These are phyloP conservation scores for Aegle marmelos DNA, from an alignment of 345 rosid species.

Conservation along the genomic window DNA sequence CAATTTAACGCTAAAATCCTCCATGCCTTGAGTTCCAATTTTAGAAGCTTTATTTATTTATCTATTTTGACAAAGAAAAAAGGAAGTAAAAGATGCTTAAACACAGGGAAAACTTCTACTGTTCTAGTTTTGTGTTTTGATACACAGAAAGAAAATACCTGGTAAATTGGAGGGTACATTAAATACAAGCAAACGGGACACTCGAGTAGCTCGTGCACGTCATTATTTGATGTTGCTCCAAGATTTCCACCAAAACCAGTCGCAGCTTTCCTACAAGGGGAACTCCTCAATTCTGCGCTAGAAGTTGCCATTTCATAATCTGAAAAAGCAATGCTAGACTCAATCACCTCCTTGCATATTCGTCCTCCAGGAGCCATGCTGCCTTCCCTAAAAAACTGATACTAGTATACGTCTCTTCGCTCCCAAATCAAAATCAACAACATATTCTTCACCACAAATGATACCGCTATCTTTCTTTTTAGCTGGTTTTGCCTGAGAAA, in stretches of 20 bases:
- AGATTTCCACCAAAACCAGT: constrained; percentile 41
- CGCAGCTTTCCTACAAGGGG: constrained; percentile 43
- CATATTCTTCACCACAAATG: neutral
- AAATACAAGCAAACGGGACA: constrained; percentile 73
- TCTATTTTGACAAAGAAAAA: neutral
- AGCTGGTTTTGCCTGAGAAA: constrained; percentile 5
- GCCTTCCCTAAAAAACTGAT: constrained; percentile 15
- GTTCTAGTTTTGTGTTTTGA: neutral
- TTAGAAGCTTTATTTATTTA: neutral
- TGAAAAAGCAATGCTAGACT: constrained; percentile 37
- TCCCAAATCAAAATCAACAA: neutral
- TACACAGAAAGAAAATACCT: constrained; percentile 40
- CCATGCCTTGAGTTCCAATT: neutral
- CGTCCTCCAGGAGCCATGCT: constrained; percentile 61
- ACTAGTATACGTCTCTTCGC: constrained; percentile 2
- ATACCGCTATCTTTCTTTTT: constrained; percentile 2
- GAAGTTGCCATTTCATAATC: constrained; percentile 49
- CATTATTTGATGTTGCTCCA: constrained; percentile 49
- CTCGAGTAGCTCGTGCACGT: constrained; percentile 78
- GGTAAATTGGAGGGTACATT: constrained; percentile 87
- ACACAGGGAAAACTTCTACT: neutral
- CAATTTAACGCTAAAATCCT: neutral
- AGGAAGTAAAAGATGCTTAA: neutral
- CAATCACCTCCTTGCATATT: constrained; percentile 47
- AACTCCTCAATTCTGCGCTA: constrained; percentile 37